Evolutionary conservation across 441 rosid species (phyloP).

Genomic region (Sinapis alba): DNA sequence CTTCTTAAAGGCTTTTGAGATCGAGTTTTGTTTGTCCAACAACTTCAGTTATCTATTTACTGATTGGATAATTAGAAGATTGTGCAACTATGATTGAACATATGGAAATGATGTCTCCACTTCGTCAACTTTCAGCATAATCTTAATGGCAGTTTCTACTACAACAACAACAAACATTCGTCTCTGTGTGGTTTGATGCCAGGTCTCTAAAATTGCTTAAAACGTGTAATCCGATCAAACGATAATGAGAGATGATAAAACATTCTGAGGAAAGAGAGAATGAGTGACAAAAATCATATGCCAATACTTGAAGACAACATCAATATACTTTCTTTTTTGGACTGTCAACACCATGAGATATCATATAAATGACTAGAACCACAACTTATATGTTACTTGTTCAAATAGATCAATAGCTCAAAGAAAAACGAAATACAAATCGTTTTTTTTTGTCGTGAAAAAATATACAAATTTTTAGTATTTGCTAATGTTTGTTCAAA

Average conservation of each 20-base stretch:
- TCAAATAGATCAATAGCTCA: not conserved
- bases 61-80: not conserved
- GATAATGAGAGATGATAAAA: not conserved
- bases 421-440: not conserved
- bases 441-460: not conserved
- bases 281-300: not conserved
- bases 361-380: not conserved
- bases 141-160: not conserved
- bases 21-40: slow-evolving; percentile 1
- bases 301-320: not conserved
- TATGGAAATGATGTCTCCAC: not conserved
- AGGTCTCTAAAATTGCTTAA: not conserved
- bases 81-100: slow-evolving; percentile 4
- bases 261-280: not conserved
- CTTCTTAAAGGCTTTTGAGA: not conserved
- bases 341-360: not conserved
- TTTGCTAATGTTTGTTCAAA: not conserved
- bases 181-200: not conserved
- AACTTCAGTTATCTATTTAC: not conserved
- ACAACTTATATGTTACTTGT: not conserved
- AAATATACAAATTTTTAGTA: not conserved
- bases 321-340: not conserved
- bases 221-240: not conserved
- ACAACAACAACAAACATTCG: not conserved
- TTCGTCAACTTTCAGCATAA: not conserved